Conservation (phyloP, 208 protist genomes). For the Leishmania martiniquensis region DNA sequence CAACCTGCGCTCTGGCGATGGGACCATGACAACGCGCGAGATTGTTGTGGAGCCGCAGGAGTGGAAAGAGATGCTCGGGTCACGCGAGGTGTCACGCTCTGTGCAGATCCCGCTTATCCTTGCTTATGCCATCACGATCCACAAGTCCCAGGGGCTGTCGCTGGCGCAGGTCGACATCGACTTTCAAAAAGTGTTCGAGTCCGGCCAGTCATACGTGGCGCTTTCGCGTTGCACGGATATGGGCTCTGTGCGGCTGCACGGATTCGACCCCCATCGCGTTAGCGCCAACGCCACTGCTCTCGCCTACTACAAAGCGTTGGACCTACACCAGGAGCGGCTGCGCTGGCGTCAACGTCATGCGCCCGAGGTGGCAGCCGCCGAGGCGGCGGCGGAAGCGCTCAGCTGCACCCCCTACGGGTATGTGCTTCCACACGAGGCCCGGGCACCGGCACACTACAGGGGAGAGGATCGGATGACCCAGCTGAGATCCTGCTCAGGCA, state of each 20-base stretch:
- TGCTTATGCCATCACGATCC: conserved; percentile 96
- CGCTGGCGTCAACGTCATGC: conserved; percentile 36
- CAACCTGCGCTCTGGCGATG: conserved; percentile 26
- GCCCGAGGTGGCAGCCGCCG: conserved; percentile 12
- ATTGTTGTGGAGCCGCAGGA: conserved; percentile 79
- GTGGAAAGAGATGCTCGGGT: conserved; percentile 71
- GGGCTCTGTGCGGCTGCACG: conserved; percentile 56
- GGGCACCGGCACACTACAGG: not conserved
- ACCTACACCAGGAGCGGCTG: conserved; percentile 36
- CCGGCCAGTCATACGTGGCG: conserved; percentile 90
- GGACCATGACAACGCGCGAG: conserved; percentile 26
- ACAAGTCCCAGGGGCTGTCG: conserved; percentile 97
- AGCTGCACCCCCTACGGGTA: conserved; percentile 25
- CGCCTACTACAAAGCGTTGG: conserved; percentile 83
- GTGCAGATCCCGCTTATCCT: conserved; percentile 94
- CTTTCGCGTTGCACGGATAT: conserved; percentile 87
- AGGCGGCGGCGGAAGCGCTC: conserved; percentile 3
- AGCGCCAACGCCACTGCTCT: conserved; percentile 65
- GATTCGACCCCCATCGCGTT: conserved; percentile 60
- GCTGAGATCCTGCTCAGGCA: not conserved
- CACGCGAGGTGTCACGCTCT: conserved; percentile 41
- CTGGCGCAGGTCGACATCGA: conserved; percentile 86
- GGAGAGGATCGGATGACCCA: conserved; percentile 12
- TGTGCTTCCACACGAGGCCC: conserved; percentile 10
- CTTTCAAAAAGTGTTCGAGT: conserved; percentile 75